phyloP scores from a whole-genome alignment of 2,329 filamentous ascomycete genomes.

The Zelopaecilomyces penicillatus region DNA sequence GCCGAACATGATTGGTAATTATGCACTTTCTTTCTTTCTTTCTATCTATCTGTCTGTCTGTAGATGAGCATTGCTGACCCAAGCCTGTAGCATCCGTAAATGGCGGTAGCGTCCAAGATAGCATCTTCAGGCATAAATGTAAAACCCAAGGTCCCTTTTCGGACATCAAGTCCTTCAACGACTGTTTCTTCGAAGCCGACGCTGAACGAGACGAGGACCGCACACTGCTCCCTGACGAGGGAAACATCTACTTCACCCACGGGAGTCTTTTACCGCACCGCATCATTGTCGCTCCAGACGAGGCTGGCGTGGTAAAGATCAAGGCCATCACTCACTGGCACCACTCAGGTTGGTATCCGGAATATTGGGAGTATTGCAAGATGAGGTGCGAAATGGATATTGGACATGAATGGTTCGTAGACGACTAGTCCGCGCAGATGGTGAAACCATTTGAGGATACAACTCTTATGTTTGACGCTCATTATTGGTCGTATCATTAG shows the following conservation, averaged over 20 bases:
- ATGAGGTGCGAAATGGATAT: constrained; percentile 11
- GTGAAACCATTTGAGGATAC: constrained; percentile 10
- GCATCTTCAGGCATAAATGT: constrained; percentile 14
- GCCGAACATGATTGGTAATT: constrained; percentile 1
- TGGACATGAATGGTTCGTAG: constrained; percentile 12
- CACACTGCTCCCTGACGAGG: constrained; percentile 12
- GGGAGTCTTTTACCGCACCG: constrained; percentile 16
- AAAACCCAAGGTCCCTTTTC: constrained; percentile 12
- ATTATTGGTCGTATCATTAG: no score
- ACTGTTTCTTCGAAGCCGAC: constrained; percentile 13
- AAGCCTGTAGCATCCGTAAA: constrained; percentile 12
- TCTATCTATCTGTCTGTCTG: background rate
- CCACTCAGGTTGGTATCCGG: constrained; percentile 21
- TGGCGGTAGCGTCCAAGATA: constrained; percentile 14
- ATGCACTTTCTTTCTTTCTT: constrained; percentile 6
- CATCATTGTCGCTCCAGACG: constrained; percentile 12
- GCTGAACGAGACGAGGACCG: constrained; percentile 12
- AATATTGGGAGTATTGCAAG: constrained; percentile 23
- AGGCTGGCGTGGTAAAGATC: constrained; percentile 5
- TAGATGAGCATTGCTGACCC: background rate
- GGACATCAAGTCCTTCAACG: constrained; percentile 13
- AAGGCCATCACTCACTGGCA: constrained; percentile 18
- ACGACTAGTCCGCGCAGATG: constrained; percentile 14
- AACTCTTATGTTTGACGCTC: no score
- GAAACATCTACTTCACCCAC: constrained; percentile 15